Base-by-base conservation (phyloP, 2,329 filamentous ascomycete species). In the Aspergillus awamori region DNA sequence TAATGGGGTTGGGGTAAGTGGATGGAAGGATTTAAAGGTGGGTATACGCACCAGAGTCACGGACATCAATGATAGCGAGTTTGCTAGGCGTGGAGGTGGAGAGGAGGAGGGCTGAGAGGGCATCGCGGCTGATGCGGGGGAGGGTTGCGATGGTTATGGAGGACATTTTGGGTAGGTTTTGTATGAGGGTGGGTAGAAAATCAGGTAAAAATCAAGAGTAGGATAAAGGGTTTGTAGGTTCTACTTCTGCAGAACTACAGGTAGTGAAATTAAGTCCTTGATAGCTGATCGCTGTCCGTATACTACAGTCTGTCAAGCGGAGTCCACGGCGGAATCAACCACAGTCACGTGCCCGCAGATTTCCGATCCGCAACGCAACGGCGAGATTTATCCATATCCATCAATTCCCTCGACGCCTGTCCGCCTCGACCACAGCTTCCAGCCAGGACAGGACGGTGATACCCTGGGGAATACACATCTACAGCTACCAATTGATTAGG, bases 61-160 rank as follows among this genome's bases (percentile, higher is more conserved):
- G 88, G 7, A 98, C 95, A 75, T 98, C 95, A 61, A 98, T 85
- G 39, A 98, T 82, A 8, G 91, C 91, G 60, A 93, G 63, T 53
- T 83, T 70, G 75, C 79, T 59, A 75, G 78, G 61, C 53, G 75
- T 71, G 56, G 70, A 76, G 68, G 82, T 79, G 13, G 82, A 80
- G 24, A 88, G 82, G 15, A 94, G 83, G 54, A 87, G 81, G 20
- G 85, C 78, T 0, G 90, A 87, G 56, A 96, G 87, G n/a, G 83
- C 79, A 65, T 89, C 82, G 38, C 88, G 87, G 8, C 85, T 84
- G 69, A 96, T 88, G 73, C 86, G 87, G 68, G 84, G 80, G 36
- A 96, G 83, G 49, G 78, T 83, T 41, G 85, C 81, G 58, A 93
- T 82, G 6, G 85, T 86, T 53, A 86, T 78, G 74, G 83, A 83